Base-by-base conservation (phyloP, 352 stramenopile species). In the Phytopythium mirpurense region DNA sequence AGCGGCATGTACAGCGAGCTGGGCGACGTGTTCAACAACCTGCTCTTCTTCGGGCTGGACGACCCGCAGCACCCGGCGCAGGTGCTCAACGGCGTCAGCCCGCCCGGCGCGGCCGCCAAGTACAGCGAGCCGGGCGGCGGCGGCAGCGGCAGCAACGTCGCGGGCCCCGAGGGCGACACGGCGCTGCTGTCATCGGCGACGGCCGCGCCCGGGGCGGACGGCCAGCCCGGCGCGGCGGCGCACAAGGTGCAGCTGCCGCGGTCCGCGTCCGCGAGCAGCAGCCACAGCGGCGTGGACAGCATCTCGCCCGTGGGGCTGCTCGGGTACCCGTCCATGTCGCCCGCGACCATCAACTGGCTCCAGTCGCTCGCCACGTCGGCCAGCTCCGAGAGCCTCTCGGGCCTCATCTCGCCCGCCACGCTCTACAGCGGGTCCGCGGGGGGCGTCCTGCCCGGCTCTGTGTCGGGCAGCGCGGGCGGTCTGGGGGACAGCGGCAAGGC, bases 321-420 rank as follows among this genome's bases (percentile, higher is more conserved):
- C 1, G 67, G 63, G 15, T 82, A 77, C 48, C 74, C 76, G 32
- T 80, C 70, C 56, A 88, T 91, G 74, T 91, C 81, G 19, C 81
- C 81, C 2, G 78, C 79, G 53, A 91, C 78, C 7, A 71, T 91
- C 42, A 83, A 80, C 32, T 91, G 78, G 81, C 63, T 91, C 44
- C 80, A 91, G 60, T 83, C 80, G 19, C 75, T 91, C 8, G 67
- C 71, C 16, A 80, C 78, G n/a, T 87, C 81, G 6, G 60, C 70
- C 0, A 85, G 73, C 52, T 84, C 65, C 5, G 82, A 88, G 21
- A 87, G 72, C 21, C 67, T 90, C 8, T 68, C 72, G 27, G 76
- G 76, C 4, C 57, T 88, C 16, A 69, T 86, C 40, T 88, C 79
- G 5, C 77, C 79, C 12, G 74, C 76, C 29, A 68, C 61, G 14